Percentiles rank a stretch among this genome's conserved stretches.
Conservation (phyloP, 306 rosid genomes). For the Cucurbita pepo region DNA sequence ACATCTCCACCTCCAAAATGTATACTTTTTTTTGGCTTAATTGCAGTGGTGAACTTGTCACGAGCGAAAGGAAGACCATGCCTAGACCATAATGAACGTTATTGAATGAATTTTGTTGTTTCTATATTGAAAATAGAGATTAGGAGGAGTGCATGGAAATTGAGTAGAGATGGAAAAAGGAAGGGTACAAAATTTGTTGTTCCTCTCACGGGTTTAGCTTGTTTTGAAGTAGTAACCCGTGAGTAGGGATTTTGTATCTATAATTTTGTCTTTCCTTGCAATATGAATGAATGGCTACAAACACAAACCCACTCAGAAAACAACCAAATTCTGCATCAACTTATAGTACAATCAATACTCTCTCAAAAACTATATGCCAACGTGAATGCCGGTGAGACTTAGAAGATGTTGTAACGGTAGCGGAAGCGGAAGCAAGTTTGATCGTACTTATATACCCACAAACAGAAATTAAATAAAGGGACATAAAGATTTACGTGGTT, state of each 20-base stretch:
- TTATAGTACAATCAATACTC: too few species aligned
- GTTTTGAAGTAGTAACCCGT: not conserved
- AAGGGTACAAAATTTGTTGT: not conserved
- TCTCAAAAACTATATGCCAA: too few species aligned
- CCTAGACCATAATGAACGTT: not conserved
- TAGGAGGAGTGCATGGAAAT: not conserved
- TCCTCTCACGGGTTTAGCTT: conserved; percentile 2
- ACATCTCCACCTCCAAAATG: not conserved
- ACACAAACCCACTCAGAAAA: not conserved
- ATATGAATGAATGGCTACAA: not conserved
- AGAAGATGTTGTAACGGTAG: too few species aligned
- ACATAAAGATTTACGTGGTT: too few species aligned
- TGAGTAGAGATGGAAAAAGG: not conserved
- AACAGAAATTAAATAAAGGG: too few species aligned
- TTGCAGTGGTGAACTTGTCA: not conserved
- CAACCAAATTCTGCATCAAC: not conserved
- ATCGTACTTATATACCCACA: too few species aligned
- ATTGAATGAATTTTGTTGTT: not conserved
- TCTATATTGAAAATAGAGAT: not conserved
- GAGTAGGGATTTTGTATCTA: not conserved
- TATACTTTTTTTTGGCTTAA: not conserved
- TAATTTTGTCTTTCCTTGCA: not conserved
- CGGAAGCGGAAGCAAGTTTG: too few species aligned
- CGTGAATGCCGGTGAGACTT: too few species aligned
- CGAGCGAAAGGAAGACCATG: not conserved